Percentiles rank a stretch among this genome's conserved stretches.
These are phyloP conservation scores for Tinospora cordifolia DNA, from an alignment of 164 flowering plant genomes.

Conservation along the genomic window DNA sequence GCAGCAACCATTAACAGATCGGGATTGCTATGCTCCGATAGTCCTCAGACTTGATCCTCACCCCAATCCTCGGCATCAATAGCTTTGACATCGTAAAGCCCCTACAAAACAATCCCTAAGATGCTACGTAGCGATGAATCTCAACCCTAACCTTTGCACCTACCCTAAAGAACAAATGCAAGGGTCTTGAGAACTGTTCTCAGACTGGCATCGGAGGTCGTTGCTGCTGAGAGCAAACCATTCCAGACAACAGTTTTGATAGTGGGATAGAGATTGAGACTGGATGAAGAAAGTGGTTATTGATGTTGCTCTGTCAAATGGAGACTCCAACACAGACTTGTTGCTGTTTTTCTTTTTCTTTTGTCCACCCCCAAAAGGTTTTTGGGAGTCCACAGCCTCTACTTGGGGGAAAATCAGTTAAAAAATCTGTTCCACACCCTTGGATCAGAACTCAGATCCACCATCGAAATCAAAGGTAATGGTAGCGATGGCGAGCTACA, in stretches of 20 bases:
- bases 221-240: constrained; percentile 37
- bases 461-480: no score
- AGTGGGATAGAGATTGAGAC: constrained; percentile 36
- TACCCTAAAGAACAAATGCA: constrained; percentile 31
- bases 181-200: constrained; percentile 16
- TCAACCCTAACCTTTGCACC: constrained; percentile 40
- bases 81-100: constrained; percentile 48
- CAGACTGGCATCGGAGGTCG: constrained; percentile 35
- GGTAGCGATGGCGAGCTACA: no score
- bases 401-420: no score
- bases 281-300: constrained; percentile 23
- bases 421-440: no score
- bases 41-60: no score
- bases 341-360: no score
- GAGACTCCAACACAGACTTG: no score
- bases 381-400: no score
- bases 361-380: no score
- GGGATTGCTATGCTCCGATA: no score
- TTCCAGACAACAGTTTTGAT: constrained; percentile 47
- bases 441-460: no score
- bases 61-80: constrained; percentile 35
- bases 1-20: no score
- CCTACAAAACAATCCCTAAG: constrained; percentile 68
- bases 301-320: constrained; percentile 37
- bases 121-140: constrained; percentile 46